A percentile compares a stretch with the other conserved stretches of the same genome.
These are phyloP conservation scores for Bonia amplexicaulis DNA, from an alignment of 176 grass and related monocot species.

Conservation along the genomic window DNA sequence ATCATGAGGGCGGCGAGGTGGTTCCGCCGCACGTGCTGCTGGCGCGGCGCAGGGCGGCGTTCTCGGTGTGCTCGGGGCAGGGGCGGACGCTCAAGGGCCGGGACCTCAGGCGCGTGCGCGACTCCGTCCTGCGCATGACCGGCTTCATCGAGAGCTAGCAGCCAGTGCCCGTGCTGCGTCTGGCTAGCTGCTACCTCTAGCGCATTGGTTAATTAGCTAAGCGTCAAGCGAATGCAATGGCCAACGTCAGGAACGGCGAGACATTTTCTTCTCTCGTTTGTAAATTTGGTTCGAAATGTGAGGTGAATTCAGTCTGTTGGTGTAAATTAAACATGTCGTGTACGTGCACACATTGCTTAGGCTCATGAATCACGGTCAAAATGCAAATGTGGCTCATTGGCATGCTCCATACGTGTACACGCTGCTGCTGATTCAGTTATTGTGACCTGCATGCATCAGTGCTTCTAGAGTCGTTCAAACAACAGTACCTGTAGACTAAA, in stretches of 20 bases:
- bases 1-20: slow-evolving; percentile 26
- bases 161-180: not conserved
- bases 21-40: slow-evolving; percentile 70
- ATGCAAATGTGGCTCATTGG: not conserved
- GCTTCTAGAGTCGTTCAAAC: slow-evolving; percentile 7
- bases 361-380: not conserved
- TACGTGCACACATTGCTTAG: not conserved
- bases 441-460: not conserved
- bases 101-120: slow-evolving; percentile 49
- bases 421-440: slow-evolving; percentile 20
- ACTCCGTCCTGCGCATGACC: slow-evolving; percentile 73
- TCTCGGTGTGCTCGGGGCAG: slow-evolving; percentile 55
- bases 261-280: not conserved
- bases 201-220: not conserved
- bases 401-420: not conserved
- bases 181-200: not conserved
- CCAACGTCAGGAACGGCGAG: not conserved
- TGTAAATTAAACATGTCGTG: not conserved
- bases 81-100: slow-evolving; percentile 74
- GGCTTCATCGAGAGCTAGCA: slow-evolving; percentile 67
- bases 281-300: slow-evolving; percentile 9
- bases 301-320: not conserved
- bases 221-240: not conserved
- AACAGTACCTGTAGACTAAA: not conserved
- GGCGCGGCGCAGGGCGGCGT: slow-evolving; percentile 33